Base-by-base conservation (phyloP, 768 basidiomycete species). In the Lactarius akahatsu region DNA sequence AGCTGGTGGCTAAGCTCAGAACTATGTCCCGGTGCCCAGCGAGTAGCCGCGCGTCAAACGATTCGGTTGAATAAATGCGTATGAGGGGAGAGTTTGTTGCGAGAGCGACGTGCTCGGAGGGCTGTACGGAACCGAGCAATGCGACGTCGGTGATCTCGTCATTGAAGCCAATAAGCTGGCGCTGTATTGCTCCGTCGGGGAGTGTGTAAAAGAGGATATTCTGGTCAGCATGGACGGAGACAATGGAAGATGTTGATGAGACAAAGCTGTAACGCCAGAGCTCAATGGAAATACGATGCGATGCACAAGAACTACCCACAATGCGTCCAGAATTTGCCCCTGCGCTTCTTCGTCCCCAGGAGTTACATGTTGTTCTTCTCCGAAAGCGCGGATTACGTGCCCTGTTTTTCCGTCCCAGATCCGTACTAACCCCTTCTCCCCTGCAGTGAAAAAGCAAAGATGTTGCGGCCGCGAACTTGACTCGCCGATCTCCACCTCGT, bases 41-140 rank as follows among this genome's bases (percentile, higher is more conserved):
- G 38, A 99, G 82, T 7, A 98, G 82, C 28, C 92, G 87, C 1
- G 92, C 90, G 78, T 98, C 92, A 62, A 94, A 82, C 8, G 85
- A 83, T 36, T 83, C 74, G 2, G 87, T 82, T 3, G 89, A 87
- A 78, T 98, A 99, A 2, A 99, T 78, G 28, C 96, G 91, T 69
- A 99, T 91, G 36, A 97, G 84, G 30, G 94, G 92, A 1, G 97
- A 98, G 76, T 99, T 99, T 47, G 97, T 96, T n/a, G 96, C 96
- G 23, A 99, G 81, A 23, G 96, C 97, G 38, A 98, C 78, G 71
- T 92, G 89, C 2, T 87, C 83, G 74, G 69, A 72, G 23, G 74
- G 57, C 26, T 79, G 74, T 30, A 72, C n/a, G 38, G 81, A 74
- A 55, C 84, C 85, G 65, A 99, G 82, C 78, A 95, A 93, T 32